phyloP scores from a whole-genome alignment of 345 rosid genomes.

The Clarkia xantiana region DNA sequence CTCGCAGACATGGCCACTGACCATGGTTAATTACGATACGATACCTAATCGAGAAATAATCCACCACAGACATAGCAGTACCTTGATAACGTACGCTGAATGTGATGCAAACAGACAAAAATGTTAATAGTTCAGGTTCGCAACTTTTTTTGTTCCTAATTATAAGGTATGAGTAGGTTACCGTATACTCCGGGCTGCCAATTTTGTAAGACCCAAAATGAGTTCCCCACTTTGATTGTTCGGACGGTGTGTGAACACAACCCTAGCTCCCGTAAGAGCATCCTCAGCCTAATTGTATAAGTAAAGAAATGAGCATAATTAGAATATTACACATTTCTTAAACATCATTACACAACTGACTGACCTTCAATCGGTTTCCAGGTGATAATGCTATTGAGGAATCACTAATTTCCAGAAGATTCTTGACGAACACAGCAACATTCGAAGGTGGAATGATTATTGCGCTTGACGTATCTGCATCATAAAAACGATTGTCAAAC shows the following conservation, averaged over 20 bases:
- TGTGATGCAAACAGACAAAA: neutral
- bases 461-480: constrained; percentile 39
- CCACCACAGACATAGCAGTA: constrained; percentile 32
- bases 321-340: neutral
- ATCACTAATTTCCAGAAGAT: constrained; percentile 22
- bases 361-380: constrained; percentile 37
- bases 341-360: too few relatives aligned
- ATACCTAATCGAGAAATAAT: constrained; percentile 30
- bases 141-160: too few relatives aligned
- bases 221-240: constrained; percentile 38
- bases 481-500: neutral
- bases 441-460: constrained; percentile 39
- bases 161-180: too few relatives aligned
- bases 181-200: too few relatives aligned
- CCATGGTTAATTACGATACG: constrained; percentile 29
- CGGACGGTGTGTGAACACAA: constrained; percentile 41
- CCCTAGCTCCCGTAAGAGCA: constrained; percentile 38
- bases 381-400: constrained; percentile 27
- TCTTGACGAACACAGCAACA: constrained; percentile 29
- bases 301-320: neutral
- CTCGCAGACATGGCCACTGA: constrained; percentile 42
- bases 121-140: constrained; percentile 20
- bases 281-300: constrained; percentile 21
- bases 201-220: too few relatives aligned
- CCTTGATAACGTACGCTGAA: constrained; percentile 31